Evolutionary conservation across 176 grass and related monocot species (phyloP).

Genomic region (Hordeum vulgare): DNA sequence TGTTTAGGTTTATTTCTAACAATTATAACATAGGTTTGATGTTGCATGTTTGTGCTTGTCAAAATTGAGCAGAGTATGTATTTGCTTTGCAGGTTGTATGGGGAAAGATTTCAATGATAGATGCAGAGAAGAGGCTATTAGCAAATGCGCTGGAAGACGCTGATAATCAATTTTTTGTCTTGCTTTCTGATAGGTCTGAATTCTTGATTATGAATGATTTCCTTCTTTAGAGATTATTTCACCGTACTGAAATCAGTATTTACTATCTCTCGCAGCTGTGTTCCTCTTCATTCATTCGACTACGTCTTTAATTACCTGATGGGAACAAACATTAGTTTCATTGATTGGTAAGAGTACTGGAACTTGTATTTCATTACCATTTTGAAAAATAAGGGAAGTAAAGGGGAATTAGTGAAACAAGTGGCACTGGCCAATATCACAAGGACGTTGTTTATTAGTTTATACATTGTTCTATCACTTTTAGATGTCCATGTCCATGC

Average conservation of each 20-base stretch:
- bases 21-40: background rate
- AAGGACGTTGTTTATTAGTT: background rate
- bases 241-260: constrained; percentile 27
- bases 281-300: constrained; percentile 94
- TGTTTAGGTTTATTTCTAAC: constrained; percentile 4
- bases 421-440: constrained; percentile 2
- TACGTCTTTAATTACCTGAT: constrained; percentile 95
- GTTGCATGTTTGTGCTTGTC: background rate
- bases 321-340: constrained; percentile 75
- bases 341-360: constrained; percentile 74
- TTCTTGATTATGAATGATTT: constrained; percentile 7
- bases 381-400: background rate
- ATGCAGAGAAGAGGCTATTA: constrained; percentile 91
- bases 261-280: constrained; percentile 61
- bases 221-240: constrained; percentile 27
- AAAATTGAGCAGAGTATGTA: constrained; percentile 14
- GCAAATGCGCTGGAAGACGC: constrained; percentile 77
- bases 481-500: background rate
- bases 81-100: constrained; percentile 67
- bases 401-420: background rate
- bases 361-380: constrained; percentile 17
- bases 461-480: background rate
- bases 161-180: constrained; percentile 91
- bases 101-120: constrained; percentile 97
- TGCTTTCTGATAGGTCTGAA: constrained; percentile 90